Evolutionary conservation across 805 yeast genomes (phyloP), one percentile per base, ranked within the genome.

Genomic region (Metschnikowia anglica): DNA sequence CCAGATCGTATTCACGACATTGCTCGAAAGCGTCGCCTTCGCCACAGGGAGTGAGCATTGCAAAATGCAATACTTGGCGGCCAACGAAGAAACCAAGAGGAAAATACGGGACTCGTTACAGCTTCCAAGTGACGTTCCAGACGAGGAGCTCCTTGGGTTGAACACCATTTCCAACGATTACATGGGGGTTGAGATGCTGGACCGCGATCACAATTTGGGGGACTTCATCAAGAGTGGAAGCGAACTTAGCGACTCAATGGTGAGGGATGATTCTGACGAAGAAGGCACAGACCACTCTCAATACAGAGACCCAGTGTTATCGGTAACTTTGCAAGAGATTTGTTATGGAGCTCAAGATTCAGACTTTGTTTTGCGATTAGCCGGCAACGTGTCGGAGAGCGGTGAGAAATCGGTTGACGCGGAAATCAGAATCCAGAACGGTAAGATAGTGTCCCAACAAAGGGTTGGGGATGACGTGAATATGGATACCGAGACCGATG

Each of bases 71-170:
- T 20, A 17, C 16, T 23, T 21, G 3, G 24, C 13, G 13, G 16
- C 25, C 27, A 32, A 35, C 54, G 18, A 52, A 7, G 44, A 39
- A 47, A 23, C 43, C 16, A 65, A 58, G 36, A 56, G 59, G 36
- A 66, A 55, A 37, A 52, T 70, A 29, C 62, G 61, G 34, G 63
- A 64, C 25, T 56, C 72, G 3, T 56, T 70, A 27, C 64, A 63
- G 39, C 49, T 70, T 18, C 49, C 72, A 3, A 56, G 58, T 27
- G 66, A 66, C 39, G 69, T 65, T 17, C 62, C 71, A 1, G 70
- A 67, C 41, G 73, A 67, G 39, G 73, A 70, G 47, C 54, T 70
- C 10, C 42, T 65, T 16, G 65, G 67, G 7, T 53, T 70, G 34
- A 64, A 54, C 51, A 60, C 67, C 2, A 51, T 62, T 2, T 47